Conservation (phyloP, 1,139 yeast species). For the Yamadazyma aaseri region DNA sequence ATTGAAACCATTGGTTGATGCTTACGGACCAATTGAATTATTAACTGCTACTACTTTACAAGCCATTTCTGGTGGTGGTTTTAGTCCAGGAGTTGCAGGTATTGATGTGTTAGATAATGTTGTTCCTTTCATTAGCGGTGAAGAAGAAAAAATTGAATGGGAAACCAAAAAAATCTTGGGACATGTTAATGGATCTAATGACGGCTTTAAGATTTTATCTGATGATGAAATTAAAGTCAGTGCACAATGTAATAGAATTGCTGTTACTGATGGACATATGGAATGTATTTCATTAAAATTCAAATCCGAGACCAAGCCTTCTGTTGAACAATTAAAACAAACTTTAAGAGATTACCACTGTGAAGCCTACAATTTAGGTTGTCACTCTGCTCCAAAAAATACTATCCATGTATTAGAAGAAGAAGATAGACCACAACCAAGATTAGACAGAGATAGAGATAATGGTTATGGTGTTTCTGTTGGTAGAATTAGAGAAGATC, state of each 20-base stretch:
- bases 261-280: slow-evolving; percentile 97
- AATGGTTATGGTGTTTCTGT: slow-evolving; percentile 93
- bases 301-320: slow-evolving; percentile 79
- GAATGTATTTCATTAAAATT: slow-evolving; percentile 90
- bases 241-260: slow-evolving; percentile 96
- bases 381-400: slow-evolving; percentile 90
- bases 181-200: slow-evolving; percentile 49
- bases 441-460: slow-evolving; percentile 95
- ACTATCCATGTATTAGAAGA: slow-evolving; percentile 91
- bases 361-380: slow-evolving; percentile 74
- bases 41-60: slow-evolving; percentile 91
- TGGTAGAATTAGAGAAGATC: slow-evolving; percentile 92
- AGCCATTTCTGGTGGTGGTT: slow-evolving; percentile 98
- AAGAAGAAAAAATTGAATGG: slow-evolving; percentile 98
- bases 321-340: slow-evolving; percentile 73
- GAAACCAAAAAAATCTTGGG: slow-evolving; percentile 96
- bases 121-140: slow-evolving; percentile 93
- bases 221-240: slow-evolving; percentile 79
- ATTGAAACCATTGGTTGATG: slow-evolving; percentile 83
- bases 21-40: slow-evolving; percentile 84
- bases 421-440: slow-evolving; percentile 94
- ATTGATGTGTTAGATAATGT: slow-evolving; percentile 93
- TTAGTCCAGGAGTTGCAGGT: slow-evolving; percentile 96
- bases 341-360: slow-evolving; percentile 74
- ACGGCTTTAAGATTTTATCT: slow-evolving; percentile 58